Evolutionary conservation across 441 rosid genomes (phyloP).

Genomic region (Manihot esculenta): DNA sequence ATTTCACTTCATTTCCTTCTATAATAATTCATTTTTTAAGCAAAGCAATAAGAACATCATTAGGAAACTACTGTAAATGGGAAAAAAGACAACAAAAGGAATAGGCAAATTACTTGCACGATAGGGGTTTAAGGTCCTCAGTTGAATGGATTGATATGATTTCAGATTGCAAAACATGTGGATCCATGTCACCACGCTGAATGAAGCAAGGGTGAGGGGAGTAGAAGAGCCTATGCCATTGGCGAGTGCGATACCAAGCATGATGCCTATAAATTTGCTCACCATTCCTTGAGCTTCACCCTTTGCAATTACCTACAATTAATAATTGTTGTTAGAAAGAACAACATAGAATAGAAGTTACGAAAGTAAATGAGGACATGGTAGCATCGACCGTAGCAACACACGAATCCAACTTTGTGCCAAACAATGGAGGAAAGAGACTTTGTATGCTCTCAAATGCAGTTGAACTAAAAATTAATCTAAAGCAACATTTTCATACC

Average conservation of each 20-base stretch:
- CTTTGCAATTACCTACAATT: constrained; percentile 80
- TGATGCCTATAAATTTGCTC: constrained; percentile 82
- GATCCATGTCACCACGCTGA: constrained; percentile 70
- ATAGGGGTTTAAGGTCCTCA: constrained; percentile 89
- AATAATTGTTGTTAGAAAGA: constrained; percentile 24
- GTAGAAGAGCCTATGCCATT: constrained; percentile 69
- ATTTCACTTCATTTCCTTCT: too few relatives aligned
- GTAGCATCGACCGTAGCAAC: not conserved
- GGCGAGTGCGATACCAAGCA: constrained; percentile 80
- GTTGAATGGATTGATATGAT: constrained; percentile 89
- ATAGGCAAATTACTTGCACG: constrained; percentile 75
- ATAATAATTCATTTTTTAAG: too few relatives aligned
- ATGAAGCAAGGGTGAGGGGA: constrained; percentile 74
- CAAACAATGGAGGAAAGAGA: not conserved
- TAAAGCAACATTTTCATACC: constrained; percentile 44
- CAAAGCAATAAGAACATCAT: too few relatives aligned
- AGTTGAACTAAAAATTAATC: constrained; percentile 6
- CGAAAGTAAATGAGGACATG: constrained; percentile 17
- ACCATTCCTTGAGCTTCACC: constrained; percentile 99
- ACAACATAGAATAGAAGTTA: constrained; percentile 3
- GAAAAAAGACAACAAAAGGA: not conserved
- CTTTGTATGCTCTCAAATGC: not conserved
- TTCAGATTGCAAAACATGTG: constrained; percentile 96
- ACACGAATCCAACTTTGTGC: constrained; percentile 1
- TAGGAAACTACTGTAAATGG: not conserved